A percentile compares a stretch with the other conserved stretches of the same genome.
These are phyloP conservation scores for Podosphaera fusca DNA, from an alignment of 2,329 filamentous ascomycete genomes.

Conservation along the genomic window DNA sequence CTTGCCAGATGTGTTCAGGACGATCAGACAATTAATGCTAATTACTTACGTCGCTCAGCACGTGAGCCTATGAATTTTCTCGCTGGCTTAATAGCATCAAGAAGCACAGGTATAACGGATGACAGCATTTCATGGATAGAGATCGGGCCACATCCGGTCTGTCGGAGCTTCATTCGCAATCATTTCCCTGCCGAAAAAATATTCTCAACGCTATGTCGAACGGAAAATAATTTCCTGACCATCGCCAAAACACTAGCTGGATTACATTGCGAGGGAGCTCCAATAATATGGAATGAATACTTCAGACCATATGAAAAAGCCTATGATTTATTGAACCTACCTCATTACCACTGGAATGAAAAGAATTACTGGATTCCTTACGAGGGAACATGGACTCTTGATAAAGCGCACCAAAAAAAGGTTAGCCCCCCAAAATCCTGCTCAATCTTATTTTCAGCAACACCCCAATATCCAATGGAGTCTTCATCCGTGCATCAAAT, in stretches of 20 bases:
- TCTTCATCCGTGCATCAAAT: slow-evolving; percentile 29
- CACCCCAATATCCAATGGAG: slow-evolving; percentile 3
- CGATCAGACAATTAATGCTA: slow-evolving; percentile 28
- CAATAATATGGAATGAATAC: slow-evolving; percentile 49
- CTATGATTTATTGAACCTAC: slow-evolving; percentile 38
- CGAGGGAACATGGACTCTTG: slow-evolving; percentile 44
- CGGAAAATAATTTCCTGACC: slow-evolving; percentile 40
- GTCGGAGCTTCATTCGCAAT: slow-evolving; percentile 11
- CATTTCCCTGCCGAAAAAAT: background rate
- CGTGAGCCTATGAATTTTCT: slow-evolving; percentile 49
- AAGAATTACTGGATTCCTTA: slow-evolving; percentile 47
- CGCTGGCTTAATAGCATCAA: slow-evolving; percentile 33
- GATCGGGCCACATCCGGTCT: slow-evolving; percentile 51
- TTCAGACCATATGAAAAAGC: slow-evolving; percentile 35
- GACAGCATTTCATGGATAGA: slow-evolving; percentile 41
- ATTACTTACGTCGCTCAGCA: slow-evolving; percentile 28
- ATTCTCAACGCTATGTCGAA: slow-evolving; percentile 36
- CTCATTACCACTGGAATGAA: slow-evolving; percentile 43
- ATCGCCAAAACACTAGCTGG: slow-evolving; percentile 32
- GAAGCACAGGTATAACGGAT: slow-evolving; percentile 2
- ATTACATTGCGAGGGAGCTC: slow-evolving; percentile 36
- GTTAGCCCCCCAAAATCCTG: background rate
- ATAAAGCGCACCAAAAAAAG: slow-evolving; percentile 28
- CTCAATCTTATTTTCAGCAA: background rate
- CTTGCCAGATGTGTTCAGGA: slow-evolving; percentile 20